Base-by-base conservation (phyloP, 495 filamentous ascomycete species). In the Hyaloscypha hepaticicola region DNA sequence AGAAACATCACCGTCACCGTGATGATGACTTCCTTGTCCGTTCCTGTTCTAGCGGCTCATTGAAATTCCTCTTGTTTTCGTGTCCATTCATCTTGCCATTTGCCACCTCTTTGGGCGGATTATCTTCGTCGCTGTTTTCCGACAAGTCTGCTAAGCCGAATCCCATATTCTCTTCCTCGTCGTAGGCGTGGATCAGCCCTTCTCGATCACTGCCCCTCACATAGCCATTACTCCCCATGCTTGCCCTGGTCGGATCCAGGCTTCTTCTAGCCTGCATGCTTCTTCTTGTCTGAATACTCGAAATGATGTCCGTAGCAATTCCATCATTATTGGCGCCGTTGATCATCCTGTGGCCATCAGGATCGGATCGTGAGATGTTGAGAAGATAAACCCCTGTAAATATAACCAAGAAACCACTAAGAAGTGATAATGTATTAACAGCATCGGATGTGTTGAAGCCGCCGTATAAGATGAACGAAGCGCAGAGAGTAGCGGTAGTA, bases 341-440 rank as follows among this genome's bases (percentile, higher is more conserved):
- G 25, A 92, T 79, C 67, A 87, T 68, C 48, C 79, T 82, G 49
- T 81, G 85, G 22, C 95, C 96, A 66, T 96, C 86, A 0, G 95
- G 93, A 72, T 99, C 95, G 66, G 86, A 82, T 60, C 96, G 89
- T 9, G 92, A 96, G 29, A 98, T 88, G 71, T 98, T 98, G 69
- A 99, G 86, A 5, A 99, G 88, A 76, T 99, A 99, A 45, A 99
- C 95, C 48, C 95, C 95, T 2, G 94, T 88, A 77, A 99, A 99
- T 65, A 97, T 99, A 63, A 97, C 85, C 55, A 99, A 85, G 81
- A 99, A 99, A 61, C 95, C 95, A 72, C 88, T 92, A 55, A 99
- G 82, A 26, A 99, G 80, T 29, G 96, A 96, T 69, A 99, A 87
- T 14, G 93, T 99, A 77, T 95, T 96, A 66, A 97, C 90, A 2